Conservation (phyloP, 352 stramenopile species). For the Plasmopara viticola region DNA sequence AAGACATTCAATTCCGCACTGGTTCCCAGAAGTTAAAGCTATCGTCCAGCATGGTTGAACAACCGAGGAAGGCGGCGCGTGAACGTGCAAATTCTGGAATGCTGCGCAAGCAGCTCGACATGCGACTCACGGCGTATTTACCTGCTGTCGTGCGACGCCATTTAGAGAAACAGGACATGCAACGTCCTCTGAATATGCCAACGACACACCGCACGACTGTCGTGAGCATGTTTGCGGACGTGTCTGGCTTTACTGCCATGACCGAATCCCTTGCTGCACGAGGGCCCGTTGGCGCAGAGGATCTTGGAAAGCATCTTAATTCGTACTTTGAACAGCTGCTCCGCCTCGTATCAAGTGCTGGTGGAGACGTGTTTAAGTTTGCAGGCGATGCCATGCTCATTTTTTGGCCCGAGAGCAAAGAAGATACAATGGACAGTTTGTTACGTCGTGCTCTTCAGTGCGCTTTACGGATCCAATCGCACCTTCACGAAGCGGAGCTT, state of each 20-base stretch:
- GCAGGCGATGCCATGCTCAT: constrained; percentile 94
- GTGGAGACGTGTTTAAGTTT: constrained; percentile 92
- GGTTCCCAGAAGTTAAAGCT: neutral
- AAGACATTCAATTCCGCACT: constrained; percentile 2
- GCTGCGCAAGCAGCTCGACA: constrained; percentile 76
- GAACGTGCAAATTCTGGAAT: constrained; percentile 31
- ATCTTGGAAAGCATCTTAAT: constrained; percentile 89
- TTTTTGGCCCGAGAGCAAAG: constrained; percentile 89
- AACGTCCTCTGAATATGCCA: constrained; percentile 36
- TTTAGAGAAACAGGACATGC: constrained; percentile 54
- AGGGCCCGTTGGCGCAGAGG: constrained; percentile 83
- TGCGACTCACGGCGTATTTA: constrained; percentile 75
- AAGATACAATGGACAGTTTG: constrained; percentile 80
- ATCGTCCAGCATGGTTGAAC: neutral
- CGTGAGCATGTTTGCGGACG: constrained; percentile 92
- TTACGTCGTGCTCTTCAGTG: constrained; percentile 84
- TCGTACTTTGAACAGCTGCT: constrained; percentile 89
- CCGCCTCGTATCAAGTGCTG: constrained; percentile 67
- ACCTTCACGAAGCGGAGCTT: constrained; percentile 82
- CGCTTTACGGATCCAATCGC: constrained; percentile 85
- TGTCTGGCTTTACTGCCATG: constrained; percentile 92
- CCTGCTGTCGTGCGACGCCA: constrained; percentile 73
- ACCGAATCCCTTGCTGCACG: constrained; percentile 86
- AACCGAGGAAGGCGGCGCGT: constrained; percentile 4
- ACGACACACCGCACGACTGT: constrained; percentile 68